phyloP scores from a whole-genome alignment of 2,329 filamentous ascomycete species.

The Talaromyces sp. region DNA sequence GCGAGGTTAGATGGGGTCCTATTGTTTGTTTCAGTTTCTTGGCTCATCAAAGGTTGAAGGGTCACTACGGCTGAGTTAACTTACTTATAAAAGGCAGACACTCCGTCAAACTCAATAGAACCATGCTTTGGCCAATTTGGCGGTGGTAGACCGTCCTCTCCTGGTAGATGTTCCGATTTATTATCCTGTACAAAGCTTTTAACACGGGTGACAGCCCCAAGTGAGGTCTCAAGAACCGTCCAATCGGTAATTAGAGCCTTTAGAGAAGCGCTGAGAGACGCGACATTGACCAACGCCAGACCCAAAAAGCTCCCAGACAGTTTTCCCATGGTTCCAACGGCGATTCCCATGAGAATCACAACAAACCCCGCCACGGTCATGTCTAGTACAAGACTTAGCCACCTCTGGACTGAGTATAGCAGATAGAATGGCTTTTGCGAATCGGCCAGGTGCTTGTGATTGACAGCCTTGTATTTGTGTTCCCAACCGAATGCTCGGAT shows the following conservation, averaged over 20 bases:
- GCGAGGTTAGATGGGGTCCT: conserved; percentile 28
- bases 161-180: conserved; percentile 38
- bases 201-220: conserved; percentile 54
- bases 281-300: conserved; percentile 50
- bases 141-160: conserved; percentile 36
- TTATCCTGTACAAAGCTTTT: conserved; percentile 47
- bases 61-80: background rate
- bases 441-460: conserved; percentile 45
- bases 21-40: background rate
- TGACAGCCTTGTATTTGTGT: conserved; percentile 37
- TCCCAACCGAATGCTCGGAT: conserved; percentile 67
- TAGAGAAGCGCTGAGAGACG: conserved; percentile 49
- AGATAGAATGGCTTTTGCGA: conserved; percentile 57
- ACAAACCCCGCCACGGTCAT: conserved; percentile 48
- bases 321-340: conserved; percentile 40
- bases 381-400: conserved; percentile 51
- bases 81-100: conserved; percentile 42
- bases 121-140: conserved; percentile 41
- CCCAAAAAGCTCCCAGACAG: conserved; percentile 48
- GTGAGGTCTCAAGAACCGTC: conserved; percentile 55
- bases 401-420: conserved; percentile 53
- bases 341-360: conserved; percentile 45
- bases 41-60: no score
- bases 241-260: conserved; percentile 49
- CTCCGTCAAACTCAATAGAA: conserved; percentile 37